Conservation (phyloP, 2,329 filamentous ascomycete species). For the Ophiostoma triangulosporum region DNA sequence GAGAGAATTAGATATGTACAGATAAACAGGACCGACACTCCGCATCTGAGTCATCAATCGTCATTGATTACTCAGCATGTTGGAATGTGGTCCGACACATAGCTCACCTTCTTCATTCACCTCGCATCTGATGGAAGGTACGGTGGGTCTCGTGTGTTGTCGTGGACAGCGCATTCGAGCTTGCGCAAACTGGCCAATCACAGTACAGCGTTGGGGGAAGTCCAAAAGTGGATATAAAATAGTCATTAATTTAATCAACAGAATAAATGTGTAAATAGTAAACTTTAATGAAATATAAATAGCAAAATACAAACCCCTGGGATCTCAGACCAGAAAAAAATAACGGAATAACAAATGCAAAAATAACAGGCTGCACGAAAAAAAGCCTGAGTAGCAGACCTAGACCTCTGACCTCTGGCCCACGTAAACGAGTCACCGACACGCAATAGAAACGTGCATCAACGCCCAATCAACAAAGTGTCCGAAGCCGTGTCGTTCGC, state of each 20-base stretch:
- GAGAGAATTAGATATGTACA: too few relatives aligned
- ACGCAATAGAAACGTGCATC: constrained; percentile 8
- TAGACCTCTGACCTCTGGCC: too few relatives aligned
- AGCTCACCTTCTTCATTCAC: constrained; percentile 7
- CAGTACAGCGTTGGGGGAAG: neutral
- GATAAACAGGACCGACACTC: too few relatives aligned
- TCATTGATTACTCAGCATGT: too few relatives aligned
- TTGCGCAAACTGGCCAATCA: constrained; percentile 4
- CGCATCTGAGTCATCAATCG: too few relatives aligned
- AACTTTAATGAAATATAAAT: constrained; percentile 10
- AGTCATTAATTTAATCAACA: neutral
- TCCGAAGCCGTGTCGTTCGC: neutral
- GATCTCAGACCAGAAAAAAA: neutral
- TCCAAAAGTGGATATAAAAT: constrained; percentile 3
- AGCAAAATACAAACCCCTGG: constrained; percentile 1
- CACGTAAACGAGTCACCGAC: neutral
- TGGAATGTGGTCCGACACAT: too few relatives aligned
- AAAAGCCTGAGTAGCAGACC: constrained; percentile 3
- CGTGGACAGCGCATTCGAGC: constrained; percentile 8
- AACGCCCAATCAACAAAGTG: constrained; percentile 9
- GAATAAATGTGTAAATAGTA: constrained; percentile 8
- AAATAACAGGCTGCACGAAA: constrained; percentile 8
- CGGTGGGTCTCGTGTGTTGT: constrained; percentile 7
- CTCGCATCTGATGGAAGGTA: constrained; percentile 1
- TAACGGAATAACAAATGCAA: neutral